Conservation (phyloP, 192 early-diverging fungal species). For the Linnemannia schmuckeri region DNA sequence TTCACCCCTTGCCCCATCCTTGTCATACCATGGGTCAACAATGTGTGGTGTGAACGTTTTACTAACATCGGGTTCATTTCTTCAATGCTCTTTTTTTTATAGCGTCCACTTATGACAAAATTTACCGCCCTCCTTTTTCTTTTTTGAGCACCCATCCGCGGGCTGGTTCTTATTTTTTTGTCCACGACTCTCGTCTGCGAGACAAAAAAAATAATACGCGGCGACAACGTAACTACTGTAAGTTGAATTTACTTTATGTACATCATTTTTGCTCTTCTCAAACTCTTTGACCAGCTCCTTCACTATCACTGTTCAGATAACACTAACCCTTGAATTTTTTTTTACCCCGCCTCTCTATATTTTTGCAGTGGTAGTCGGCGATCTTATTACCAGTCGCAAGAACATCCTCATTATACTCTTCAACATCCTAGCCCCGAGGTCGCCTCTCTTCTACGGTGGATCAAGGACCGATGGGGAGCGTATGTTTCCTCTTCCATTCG, state of each 20-base stretch:
- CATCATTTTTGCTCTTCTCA: neutral
- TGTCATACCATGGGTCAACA: too few species aligned
- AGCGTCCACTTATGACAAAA: neutral
- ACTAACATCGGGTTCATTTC: too few species aligned
- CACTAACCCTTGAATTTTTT: neutral
- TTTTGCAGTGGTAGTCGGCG: neutral
- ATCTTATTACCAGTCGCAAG: neutral
- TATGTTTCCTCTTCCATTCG: too few species aligned
- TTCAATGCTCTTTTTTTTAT: too few species aligned
- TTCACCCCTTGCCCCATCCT: too few species aligned
- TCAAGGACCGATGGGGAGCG: neutral
- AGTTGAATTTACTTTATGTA: neutral
- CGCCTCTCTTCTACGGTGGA: neutral
- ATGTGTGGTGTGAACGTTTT: too few species aligned
- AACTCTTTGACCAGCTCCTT: neutral
- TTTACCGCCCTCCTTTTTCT: neutral
- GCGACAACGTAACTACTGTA: neutral
- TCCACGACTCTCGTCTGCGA: neutral
- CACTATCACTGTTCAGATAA: too few species aligned
- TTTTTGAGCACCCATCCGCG: slow-evolving; percentile 6
- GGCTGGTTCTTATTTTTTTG: neutral
- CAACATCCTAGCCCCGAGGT: too few species aligned
- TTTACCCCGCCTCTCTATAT: neutral
- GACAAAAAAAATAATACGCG: slow-evolving; percentile 11
- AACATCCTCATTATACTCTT: neutral